phyloP scores from a whole-genome alignment of 192 early-diverging fungal species.

The Entomortierella lignicola region DNA sequence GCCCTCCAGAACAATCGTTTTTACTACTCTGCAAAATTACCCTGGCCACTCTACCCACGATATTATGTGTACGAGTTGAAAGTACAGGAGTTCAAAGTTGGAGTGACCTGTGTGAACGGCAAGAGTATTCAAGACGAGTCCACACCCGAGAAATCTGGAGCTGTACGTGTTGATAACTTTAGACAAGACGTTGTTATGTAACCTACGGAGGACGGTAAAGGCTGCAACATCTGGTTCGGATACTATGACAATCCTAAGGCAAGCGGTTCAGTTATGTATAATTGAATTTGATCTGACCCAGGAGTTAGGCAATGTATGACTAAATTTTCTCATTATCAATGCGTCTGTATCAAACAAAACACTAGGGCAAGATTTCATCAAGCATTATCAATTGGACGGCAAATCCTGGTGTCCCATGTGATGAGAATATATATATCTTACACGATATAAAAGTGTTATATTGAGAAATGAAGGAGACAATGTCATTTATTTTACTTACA shows the following conservation, averaged over 20 bases:
- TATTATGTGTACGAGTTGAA: constrained; percentile 62
- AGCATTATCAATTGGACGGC: constrained; percentile 48
- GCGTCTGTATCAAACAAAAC: neutral
- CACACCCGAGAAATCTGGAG: constrained; percentile 41
- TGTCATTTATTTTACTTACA: too few species aligned
- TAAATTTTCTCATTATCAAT: too few species aligned
- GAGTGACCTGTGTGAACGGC: constrained; percentile 30
- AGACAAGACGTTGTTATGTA: constrained; percentile 58
- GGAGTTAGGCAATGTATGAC: too few species aligned
- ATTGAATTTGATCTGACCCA: neutral
- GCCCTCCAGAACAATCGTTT: constrained; percentile 45
- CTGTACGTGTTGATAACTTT: constrained; percentile 59
- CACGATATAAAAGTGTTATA: too few species aligned
- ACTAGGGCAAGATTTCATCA: constrained; percentile 41
- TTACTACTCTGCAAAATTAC: constrained; percentile 54
- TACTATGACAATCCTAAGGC: constrained; percentile 65
- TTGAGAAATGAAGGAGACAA: too few species aligned
- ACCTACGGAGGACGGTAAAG: constrained; percentile 46
- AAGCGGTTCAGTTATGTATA: neutral
- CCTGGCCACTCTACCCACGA: constrained; percentile 60
- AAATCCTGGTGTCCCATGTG: constrained; percentile 41
- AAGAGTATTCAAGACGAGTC: constrained; percentile 31
- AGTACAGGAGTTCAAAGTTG: constrained; percentile 32
- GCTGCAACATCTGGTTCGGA: constrained; percentile 55
- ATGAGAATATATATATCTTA: too few species aligned